Base-by-base conservation (phyloP, 108 stramenopile genomes). In the Cyclotella kingstonii region DNA sequence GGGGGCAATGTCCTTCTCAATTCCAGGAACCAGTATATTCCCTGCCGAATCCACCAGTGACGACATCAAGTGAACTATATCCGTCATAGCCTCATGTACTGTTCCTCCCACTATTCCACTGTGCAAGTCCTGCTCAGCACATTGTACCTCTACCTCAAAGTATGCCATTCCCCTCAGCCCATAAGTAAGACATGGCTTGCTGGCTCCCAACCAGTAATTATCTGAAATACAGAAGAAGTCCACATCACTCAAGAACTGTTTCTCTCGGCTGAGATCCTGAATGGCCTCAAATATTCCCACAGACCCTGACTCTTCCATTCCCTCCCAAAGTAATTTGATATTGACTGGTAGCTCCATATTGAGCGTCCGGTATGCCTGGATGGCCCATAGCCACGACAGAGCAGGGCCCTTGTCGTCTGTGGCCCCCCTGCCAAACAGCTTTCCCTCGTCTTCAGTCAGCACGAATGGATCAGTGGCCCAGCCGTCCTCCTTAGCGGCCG, bases 351-450 rank as follows among this genome's bases (percentile, higher is more conserved):
- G 60, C 0, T 75, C 72, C 3, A 86, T 63, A 30, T 76, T 74
- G 54, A 89, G 54, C 43, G 64, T 64, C 40, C 80, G 71, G 61
- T 87, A 84, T 4, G 86, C 84, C 43, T 86, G 80, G 17, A 91
- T 67, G 39, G 83, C 80, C 90, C 90, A 91, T 19, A 91, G 52
- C 90, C 90, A 91, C 18, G 71, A 70, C 33, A 91, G 64, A 17
- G 90, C 90, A 3, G 90, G 90, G 17, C 90, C 90, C 44, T 88
- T 91, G 77, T 91, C 90, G 77, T 91, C 90, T 5, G 86, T 86
- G 19, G 79, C 58, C 46, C 90, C 90, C 15, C 90, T 60, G 8
- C 90, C 90, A 58, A 64, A 88, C 19, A 91, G 62, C 62, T 87
- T 87, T 8, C 82, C 86, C 54, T 91, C 81, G 36, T 58, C 73